These are phyloP conservation scores for Cenchrus fungigraminus DNA, from an alignment of 176 grass and related monocot genomes.

Conservation along the genomic window DNA sequence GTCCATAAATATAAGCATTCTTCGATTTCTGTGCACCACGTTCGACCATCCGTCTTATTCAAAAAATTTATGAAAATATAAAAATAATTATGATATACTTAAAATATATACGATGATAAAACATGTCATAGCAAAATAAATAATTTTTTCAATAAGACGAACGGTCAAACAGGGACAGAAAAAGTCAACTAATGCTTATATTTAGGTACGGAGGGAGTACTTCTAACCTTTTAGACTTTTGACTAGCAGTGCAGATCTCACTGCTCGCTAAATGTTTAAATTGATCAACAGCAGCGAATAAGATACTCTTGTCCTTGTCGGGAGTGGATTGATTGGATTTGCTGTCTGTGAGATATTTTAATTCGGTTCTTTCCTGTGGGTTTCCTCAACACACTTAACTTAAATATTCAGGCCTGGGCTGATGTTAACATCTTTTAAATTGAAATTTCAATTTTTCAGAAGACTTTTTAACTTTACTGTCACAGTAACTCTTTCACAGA, in stretches of 20 bases:
- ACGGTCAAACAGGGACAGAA: too few relatives aligned
- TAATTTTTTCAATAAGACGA: too few relatives aligned
- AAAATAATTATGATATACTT: too few relatives aligned
- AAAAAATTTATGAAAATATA: too few relatives aligned
- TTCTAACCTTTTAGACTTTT: not conserved
- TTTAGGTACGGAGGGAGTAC: too few relatives aligned
- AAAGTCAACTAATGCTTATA: too few relatives aligned
- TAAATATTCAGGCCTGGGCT: not conserved
- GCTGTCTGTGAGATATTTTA: not conserved
- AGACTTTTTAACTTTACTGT: not conserved
- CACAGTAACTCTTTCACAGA: not conserved
- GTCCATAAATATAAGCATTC: too few relatives aligned
- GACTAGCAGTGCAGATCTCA: not conserved
- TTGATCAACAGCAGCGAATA: not conserved
- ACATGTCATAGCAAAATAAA: too few relatives aligned
- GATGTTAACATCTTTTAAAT: not conserved
- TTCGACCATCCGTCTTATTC: too few relatives aligned
- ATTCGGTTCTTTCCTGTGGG: not conserved
- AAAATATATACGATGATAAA: too few relatives aligned
- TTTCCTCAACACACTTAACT: constrained; percentile 1
- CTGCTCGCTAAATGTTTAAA: not conserved
- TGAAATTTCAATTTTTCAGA: not conserved
- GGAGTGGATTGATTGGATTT: not conserved
- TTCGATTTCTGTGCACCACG: too few relatives aligned
- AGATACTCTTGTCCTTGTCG: constrained; percentile 28